Evolutionary conservation across 768 basidiomycete genomes (phyloP), one percentile per base, ranked within the genome.

Genomic region (Pulveroboletus ravenelii): DNA sequence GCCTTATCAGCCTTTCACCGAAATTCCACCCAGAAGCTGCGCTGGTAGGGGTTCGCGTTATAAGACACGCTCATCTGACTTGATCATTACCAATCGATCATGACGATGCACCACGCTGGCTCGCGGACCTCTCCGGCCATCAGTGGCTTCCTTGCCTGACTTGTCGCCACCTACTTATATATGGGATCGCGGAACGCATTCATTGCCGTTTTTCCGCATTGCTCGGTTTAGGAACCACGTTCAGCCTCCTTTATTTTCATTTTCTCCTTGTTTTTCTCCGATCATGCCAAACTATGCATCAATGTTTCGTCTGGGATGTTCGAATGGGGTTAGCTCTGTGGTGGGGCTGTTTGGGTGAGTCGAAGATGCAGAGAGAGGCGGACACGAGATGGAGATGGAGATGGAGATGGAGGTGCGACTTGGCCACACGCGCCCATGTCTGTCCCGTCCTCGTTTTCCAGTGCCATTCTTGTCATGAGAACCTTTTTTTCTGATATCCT

Each of bases 1-100:
- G 17, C 48, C 64, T 64, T 68, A 65, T 65, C 65, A 66, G 47
- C 56, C 54, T 60, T 66, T 62, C 50, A 55, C 54, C 54, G 48
- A 64, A 58, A 56, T 55, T 56, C 57, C 25, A 40, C 10, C 34
- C 34, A 31, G 53, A 56, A 55, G 43, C 41, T 47, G 40, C 37
- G 30, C 43, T 43, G 35, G 43, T 45, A 48, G 50, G 35, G 13
- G 45, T 40, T 13, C 6, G 20, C 20, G 20, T 52, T 44, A 45
- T 55, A 39, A 48, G 44, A 35, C 41, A 41, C 34, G 53, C 41
- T 51, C 60, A 64, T 57, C 57, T 59, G 63, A 62, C 63, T 23
- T 43, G 29, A 51, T 54, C 27, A 57, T 65, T 31, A 53, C 53
- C 52, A 60, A 62, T 52, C 52, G 50, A 52, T 49, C 54, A 50